Evolutionary conservation across 805 yeast genomes (phyloP), one percentile per base, ranked within the genome.

Genomic region (Maudiozyma serrabonitensis): DNA sequence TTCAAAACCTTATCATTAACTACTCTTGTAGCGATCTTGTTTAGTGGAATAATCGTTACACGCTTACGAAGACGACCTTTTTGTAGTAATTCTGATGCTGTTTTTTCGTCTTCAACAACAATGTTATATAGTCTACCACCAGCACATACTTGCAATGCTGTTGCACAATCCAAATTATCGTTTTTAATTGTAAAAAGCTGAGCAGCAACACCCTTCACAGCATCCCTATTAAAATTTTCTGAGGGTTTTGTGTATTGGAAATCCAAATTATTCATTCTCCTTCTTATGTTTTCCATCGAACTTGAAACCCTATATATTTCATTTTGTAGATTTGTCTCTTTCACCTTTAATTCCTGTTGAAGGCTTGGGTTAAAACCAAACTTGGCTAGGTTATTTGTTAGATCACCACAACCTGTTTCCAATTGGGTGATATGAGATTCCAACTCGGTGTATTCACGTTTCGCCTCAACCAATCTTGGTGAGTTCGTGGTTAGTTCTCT

Each of bases 141-240:
- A 2, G 97, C 99, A 63, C 95, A 84, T 2, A 87, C 84, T 66
- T 93, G 97, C 35, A 93, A 70, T 1, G 99, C 99, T 25, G 82
- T 73, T 0, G 95, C 83, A 48, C 82, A 80, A 25, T 78, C 76
- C 48, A 68, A 62, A 45, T 83, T 78, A 0, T 72, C 62, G 42
- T 81, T 80, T 16, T 76, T 75, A 19, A 93, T 62, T 1, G 74
- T 67, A 62, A 95, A 88, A 46, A 93, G 69, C 60, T 86, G 93
- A 2, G 95, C 96, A 13, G 91, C 95, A 16, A 89, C 78, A 43
- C 99, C 99, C 60, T 81, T 83, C 3, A 93, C 95, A 0, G 83
- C 73, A 1, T 64, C 54, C 2, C 78, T 66, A 57, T 84, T 69
- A 59, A 90, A 87, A 45, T 77, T 67, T 1, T 82, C 70, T 31